Evolutionary conservation across 2,329 filamentous ascomycete genomes (phyloP).

Genomic region (Monosporascus sp.): DNA sequence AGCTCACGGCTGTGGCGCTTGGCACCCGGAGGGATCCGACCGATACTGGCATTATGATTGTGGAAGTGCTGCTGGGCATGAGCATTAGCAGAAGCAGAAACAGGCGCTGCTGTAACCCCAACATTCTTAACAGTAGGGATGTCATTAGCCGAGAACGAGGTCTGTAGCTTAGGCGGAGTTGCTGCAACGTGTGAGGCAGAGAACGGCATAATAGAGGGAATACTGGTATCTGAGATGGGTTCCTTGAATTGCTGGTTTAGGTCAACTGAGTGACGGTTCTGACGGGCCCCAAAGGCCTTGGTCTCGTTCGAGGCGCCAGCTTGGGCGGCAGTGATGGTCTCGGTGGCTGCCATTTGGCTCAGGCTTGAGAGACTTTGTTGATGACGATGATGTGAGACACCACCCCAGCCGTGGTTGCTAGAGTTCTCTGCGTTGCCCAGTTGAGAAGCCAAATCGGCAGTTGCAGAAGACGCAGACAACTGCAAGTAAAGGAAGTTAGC

Average conservation of each 20-base stretch:
- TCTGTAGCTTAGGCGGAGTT: conserved; percentile 70
- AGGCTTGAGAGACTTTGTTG: conserved; percentile 54
- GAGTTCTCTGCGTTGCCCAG: conserved; percentile 52
- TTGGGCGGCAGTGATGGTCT: conserved; percentile 33
- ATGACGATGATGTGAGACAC: conserved; percentile 64
- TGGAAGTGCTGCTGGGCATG: conserved; percentile 62
- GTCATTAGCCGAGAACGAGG: conserved; percentile 87
- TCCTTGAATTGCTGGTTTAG: conserved; percentile 38
- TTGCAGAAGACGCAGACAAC: conserved; percentile 76
- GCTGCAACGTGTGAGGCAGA: conserved; percentile 50
- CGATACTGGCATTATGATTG: conserved; percentile 77
- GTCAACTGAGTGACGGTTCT: conserved; percentile 56
- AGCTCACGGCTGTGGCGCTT: conserved; percentile 72
- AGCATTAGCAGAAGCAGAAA: conserved; percentile 45
- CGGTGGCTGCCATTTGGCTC: conserved; percentile 32
- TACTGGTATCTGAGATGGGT: conserved; percentile 32
- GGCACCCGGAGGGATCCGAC: conserved; percentile 69
- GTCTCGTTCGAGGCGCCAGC: conserved; percentile 36
- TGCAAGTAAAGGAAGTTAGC: conserved; percentile 32
- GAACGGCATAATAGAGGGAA: conserved; percentile 38
- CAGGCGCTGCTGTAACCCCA: conserved; percentile 42
- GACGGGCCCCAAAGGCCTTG: conserved; percentile 42
- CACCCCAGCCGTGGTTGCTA: conserved; percentile 51
- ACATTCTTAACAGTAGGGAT: conserved; percentile 77
- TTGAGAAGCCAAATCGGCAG: conserved; percentile 72